Evolutionary conservation across 2,329 filamentous ascomycete species (phyloP).

Genomic region (Aureobasidium pullulans): DNA sequence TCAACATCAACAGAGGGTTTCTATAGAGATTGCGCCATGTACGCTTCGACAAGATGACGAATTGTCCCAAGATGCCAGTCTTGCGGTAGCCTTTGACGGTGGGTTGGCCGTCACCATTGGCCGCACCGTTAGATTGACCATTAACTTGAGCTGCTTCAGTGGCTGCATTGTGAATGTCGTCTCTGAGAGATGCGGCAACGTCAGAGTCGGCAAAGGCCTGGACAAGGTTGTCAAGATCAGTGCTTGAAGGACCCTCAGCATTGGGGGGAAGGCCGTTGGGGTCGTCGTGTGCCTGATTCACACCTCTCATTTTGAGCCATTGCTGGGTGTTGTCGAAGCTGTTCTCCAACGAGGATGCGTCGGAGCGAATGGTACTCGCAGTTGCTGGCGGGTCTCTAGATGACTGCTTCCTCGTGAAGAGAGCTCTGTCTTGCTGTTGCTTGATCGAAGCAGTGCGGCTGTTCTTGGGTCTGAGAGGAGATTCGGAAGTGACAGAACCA

Average conservation of each 20-base stretch:
- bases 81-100: constrained; percentile 72
- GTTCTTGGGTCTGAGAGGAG: constrained; percentile 55
- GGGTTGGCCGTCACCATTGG: constrained; percentile 39
- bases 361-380: constrained; percentile 45
- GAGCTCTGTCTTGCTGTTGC: constrained; percentile 77
- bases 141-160: constrained; percentile 54
- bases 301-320: constrained; percentile 53
- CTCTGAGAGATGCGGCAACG: constrained; percentile 63
- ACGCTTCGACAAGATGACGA: constrained; percentile 77
- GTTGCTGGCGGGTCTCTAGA: constrained; percentile 33
- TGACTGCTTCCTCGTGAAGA: constrained; percentile 76
- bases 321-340: constrained; percentile 46
- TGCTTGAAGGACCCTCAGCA: constrained; percentile 52
- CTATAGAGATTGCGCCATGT: constrained; percentile 98
- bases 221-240: constrained; percentile 76
- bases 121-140: constrained; percentile 40
- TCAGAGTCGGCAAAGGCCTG: constrained; percentile 69
- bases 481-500: constrained; percentile 53
- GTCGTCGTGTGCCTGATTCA: constrained; percentile 55
- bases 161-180: constrained; percentile 70
- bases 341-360: constrained; percentile 45
- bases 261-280: constrained; percentile 53
- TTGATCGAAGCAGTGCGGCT: constrained; percentile 75
- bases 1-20: constrained; percentile 96
- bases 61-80: constrained; percentile 72